phyloP scores from a whole-genome alignment of 306 rosid species.

The Casuarina equisetifolia region DNA sequence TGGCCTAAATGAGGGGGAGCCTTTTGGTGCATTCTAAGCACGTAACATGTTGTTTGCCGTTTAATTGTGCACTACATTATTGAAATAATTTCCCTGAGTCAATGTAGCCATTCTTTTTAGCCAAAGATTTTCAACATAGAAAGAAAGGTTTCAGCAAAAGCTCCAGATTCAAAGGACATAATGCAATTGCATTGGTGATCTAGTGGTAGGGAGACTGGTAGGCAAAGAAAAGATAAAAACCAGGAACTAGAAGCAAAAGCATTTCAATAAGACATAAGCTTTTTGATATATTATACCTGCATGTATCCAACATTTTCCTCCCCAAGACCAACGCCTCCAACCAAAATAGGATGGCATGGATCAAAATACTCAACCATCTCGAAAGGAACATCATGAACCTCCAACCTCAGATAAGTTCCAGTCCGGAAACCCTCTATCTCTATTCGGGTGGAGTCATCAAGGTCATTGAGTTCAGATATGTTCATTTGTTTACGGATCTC shows the following conservation, averaged over 20 bases:
- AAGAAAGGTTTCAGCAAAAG: background rate
- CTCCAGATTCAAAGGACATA: conserved; percentile 5
- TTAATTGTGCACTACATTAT: background rate
- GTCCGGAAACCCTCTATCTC: conserved; percentile 82
- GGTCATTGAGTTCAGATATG: conserved; percentile 80
- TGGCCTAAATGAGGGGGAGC: background rate
- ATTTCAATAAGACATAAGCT: background rate
- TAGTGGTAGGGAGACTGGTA: background rate
- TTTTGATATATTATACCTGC: conserved; percentile 58
- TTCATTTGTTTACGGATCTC: conserved; percentile 80
- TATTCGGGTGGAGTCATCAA: conserved; percentile 74
- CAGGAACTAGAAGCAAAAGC: conserved; percentile 2
- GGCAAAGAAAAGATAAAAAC: background rate
- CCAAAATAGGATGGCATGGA: conserved; percentile 85
- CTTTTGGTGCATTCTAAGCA: background rate
- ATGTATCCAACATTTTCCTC: conserved; percentile 90
- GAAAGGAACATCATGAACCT: conserved; percentile 77
- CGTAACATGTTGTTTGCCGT: background rate
- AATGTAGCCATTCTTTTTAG: background rate
- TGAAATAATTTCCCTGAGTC: background rate
- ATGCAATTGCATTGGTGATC: conserved; percentile 5
- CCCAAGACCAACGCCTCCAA: conserved; percentile 87
- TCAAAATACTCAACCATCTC: conserved; percentile 89
- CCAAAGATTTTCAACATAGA: background rate
- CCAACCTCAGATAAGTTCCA: conserved; percentile 88